These are phyloP conservation scores for Arthromyces matolae DNA, from an alignment of 768 basidiomycete species.

Conservation along the genomic window DNA sequence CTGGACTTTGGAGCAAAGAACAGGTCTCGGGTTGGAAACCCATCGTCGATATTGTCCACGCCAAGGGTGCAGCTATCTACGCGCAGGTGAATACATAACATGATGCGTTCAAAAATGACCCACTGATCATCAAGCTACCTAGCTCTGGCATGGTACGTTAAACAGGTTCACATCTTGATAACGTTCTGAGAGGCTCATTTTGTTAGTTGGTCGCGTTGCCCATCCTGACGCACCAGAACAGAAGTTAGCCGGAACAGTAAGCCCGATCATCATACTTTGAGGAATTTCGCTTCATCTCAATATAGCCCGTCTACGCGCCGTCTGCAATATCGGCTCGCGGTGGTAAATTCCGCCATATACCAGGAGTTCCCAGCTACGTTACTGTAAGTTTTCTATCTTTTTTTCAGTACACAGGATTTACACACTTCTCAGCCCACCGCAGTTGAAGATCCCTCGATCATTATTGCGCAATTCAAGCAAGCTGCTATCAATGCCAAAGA, in stretches of 20 bases:
- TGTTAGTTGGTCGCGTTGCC: slow-evolving; percentile 31
- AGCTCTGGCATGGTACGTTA: slow-evolving; percentile 38
- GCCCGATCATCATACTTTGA: not conserved
- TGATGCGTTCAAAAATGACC: not conserved
- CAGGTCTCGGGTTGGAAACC: slow-evolving; percentile 44
- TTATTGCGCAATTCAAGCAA: slow-evolving; percentile 37
- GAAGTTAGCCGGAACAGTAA: slow-evolving; percentile 30
- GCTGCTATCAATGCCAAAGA: slow-evolving; percentile 46
- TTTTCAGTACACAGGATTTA: not conserved
- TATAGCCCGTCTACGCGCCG: slow-evolving; percentile 42
- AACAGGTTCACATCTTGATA: not conserved
- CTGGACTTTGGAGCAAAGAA: slow-evolving; percentile 44
- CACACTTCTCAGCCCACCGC: slow-evolving; percentile 31
- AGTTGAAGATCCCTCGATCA: slow-evolving; percentile 36
- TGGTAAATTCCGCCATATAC: slow-evolving; percentile 37
- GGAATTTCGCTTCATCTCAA: slow-evolving; percentile 1
- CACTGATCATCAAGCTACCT: not conserved
- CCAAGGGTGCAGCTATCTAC: slow-evolving; percentile 40
- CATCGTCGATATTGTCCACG: slow-evolving; percentile 45
- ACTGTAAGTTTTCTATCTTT: slow-evolving; percentile 25
- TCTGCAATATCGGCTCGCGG: slow-evolving; percentile 41
- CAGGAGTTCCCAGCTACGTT: slow-evolving; percentile 36
- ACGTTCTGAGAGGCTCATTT: not conserved
- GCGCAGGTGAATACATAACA: slow-evolving; percentile 31
- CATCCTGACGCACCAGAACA: slow-evolving; percentile 39